phyloP scores from a whole-genome alignment of 371 early-diverging fungal species.

The Rhizopus sp. region DNA sequence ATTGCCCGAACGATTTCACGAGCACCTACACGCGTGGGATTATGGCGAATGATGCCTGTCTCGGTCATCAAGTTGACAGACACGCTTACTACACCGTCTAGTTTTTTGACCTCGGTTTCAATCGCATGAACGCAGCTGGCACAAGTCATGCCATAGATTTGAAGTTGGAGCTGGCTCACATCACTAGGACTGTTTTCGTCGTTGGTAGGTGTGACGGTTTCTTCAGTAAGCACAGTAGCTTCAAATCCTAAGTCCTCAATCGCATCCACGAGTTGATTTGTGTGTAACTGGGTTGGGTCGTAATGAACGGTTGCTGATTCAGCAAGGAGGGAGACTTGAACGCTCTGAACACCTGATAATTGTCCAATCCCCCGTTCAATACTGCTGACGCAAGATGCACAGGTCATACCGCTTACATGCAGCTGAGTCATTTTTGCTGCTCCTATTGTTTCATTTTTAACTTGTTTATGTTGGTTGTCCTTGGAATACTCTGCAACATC shows the following conservation, averaged over 20 bases:
- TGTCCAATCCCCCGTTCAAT: conserved; percentile 68
- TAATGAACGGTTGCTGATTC: conserved; percentile 63
- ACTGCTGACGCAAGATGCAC: conserved; percentile 82
- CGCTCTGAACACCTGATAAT: conserved; percentile 56
- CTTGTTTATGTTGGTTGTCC: neutral
- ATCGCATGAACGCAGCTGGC: conserved; percentile 79
- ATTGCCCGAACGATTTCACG: conserved; percentile 81
- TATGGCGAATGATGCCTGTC: conserved; percentile 70
- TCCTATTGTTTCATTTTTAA: neutral
- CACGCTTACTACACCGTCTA: conserved; percentile 66
- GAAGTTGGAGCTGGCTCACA: conserved; percentile 57
- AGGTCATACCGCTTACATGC: conserved; percentile 75
- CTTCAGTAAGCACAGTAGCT: conserved; percentile 51
- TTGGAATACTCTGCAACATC: conserved; percentile 19
- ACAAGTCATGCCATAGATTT: conserved; percentile 93
- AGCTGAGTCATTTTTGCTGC: conserved; percentile 12
- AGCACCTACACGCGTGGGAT: conserved; percentile 64
- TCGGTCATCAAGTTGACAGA: conserved; percentile 80
- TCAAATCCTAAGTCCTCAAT: conserved; percentile 87
- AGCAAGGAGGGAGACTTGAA: conserved; percentile 49
- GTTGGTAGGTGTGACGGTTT: conserved; percentile 1
- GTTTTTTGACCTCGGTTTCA: conserved; percentile 62
- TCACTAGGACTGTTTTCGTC: conserved; percentile 1
- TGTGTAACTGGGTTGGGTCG: neutral
- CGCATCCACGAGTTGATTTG: conserved; percentile 52